Conservation (phyloP, 2,329 filamentous ascomycete species). For the Colletotrichum lentis region DNA sequence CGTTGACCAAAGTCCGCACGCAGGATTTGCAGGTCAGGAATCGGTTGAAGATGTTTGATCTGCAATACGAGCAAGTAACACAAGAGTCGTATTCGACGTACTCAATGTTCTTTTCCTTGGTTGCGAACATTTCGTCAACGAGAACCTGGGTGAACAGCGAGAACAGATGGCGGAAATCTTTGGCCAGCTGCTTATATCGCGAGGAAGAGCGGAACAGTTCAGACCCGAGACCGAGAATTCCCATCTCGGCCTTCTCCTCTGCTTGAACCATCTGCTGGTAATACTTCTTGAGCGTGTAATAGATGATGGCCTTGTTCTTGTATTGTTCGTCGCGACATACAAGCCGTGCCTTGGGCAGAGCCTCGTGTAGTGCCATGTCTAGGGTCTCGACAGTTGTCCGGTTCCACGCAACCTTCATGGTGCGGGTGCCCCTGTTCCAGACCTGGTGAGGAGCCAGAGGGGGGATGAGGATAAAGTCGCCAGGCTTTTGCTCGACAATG, state of each 20-base stretch:
- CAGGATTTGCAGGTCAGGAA: constrained; percentile 94
- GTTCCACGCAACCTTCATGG: constrained; percentile 99
- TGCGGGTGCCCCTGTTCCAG: constrained; percentile 95
- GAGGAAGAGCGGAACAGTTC: constrained; percentile 53
- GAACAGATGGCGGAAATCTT: constrained; percentile 85
- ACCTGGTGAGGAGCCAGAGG: constrained; percentile 95
- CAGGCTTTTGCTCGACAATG: constrained; percentile 86
- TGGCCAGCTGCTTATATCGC: constrained; percentile 73
- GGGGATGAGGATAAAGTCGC: constrained; percentile 93
- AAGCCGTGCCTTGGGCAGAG: constrained; percentile 84
- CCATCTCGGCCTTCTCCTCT: constrained; percentile 58
- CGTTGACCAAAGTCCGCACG: constrained; percentile 70
- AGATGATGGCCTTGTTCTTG: constrained; percentile 96
- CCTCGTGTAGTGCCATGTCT: constrained; percentile 84
- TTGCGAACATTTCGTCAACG: constrained; percentile 84
- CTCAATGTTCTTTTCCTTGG: constrained; percentile 76
- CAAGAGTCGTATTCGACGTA: constrained; percentile 85
- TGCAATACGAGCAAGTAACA: constrained; percentile 94
- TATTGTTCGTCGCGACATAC: constrained; percentile 98
- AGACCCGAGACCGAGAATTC: constrained; percentile 58
- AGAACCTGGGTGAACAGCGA: constrained; percentile 79
- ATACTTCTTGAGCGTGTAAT: constrained; percentile 86
- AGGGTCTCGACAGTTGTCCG: constrained; percentile 91
- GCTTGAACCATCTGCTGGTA: constrained; percentile 65
- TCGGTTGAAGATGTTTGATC: constrained; percentile 95